Evolutionary conservation across 257 asterid genomes (phyloP).

Genomic region (Phtheirospermum japonicum): DNA sequence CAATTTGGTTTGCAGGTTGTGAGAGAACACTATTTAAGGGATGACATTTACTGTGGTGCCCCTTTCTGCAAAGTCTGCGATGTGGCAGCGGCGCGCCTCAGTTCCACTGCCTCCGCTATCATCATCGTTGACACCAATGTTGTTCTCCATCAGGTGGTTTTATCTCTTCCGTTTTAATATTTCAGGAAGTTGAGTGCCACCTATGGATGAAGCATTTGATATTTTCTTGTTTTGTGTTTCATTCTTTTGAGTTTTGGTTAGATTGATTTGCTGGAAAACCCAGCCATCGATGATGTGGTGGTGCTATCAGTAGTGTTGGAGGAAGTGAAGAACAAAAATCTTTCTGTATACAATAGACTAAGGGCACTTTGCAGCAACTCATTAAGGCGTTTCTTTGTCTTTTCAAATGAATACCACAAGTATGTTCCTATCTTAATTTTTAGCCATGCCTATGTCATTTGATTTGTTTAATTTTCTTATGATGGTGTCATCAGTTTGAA

Average conservation of each 20-base stretch:
- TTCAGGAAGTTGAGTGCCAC: not conserved
- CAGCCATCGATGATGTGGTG: conserved; percentile 85
- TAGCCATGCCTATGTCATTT: conserved; percentile 7
- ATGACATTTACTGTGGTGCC: conserved; percentile 91
- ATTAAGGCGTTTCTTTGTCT: conserved; percentile 71
- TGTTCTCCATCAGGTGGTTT: conserved; percentile 78
- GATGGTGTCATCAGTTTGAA: no score
- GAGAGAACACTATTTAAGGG: conserved; percentile 88
- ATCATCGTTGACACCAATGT: conserved; percentile 82
- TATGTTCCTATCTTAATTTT: conserved; percentile 33
- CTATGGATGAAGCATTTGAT: not conserved
- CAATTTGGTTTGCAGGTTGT: conserved; percentile 51
- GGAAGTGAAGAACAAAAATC: conserved; percentile 91
- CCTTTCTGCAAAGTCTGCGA: conserved; percentile 73
- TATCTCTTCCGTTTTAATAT: no score
- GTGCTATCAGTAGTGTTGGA: conserved; percentile 82
- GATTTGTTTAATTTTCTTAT: conserved; percentile 20
- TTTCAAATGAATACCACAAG: conserved; percentile 93
- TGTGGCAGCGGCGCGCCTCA: conserved; percentile 51
- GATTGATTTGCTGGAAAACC: conserved; percentile 96
- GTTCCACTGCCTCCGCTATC: conserved; percentile 46
- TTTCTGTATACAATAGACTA: conserved; percentile 68
- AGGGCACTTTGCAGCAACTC: conserved; percentile 84
- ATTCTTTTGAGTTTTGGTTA: conserved; percentile 22
- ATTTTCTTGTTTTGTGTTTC: conserved; percentile 5